Conservation (phyloP, 768 basidiomycete genomes). For the Amanita inopinata region DNA sequence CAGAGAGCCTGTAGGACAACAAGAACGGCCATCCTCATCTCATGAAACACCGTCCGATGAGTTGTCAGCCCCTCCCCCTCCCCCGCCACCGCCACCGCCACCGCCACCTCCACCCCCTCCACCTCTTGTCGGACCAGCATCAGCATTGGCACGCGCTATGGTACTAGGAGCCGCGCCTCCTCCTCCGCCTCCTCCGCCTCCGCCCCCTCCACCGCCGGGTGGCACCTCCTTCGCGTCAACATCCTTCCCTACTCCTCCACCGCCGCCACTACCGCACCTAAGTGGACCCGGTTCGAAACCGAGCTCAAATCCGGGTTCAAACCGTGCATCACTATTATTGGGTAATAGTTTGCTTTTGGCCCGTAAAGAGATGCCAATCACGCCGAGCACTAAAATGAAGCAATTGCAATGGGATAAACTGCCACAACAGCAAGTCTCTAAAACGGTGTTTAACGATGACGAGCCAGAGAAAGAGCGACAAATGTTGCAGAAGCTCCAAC, state of each 20-base stretch:
- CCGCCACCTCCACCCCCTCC: slow-evolving; percentile 27
- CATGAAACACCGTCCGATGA: slow-evolving; percentile 11
- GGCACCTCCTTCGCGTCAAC: slow-evolving; percentile 13
- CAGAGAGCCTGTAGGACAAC: slow-evolving; percentile 32
- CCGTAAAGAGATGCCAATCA: slow-evolving; percentile 80
- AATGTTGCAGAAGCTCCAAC: slow-evolving; percentile 73
- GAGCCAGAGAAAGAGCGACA: slow-evolving; percentile 60
- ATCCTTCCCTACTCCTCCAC: slow-evolving; percentile 19
- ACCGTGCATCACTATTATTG: slow-evolving; percentile 53
- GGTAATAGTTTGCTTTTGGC: slow-evolving; percentile 45
- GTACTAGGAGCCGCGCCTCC: slow-evolving; percentile 9
- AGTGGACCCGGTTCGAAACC: slow-evolving; percentile 21
- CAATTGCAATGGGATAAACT: slow-evolving; percentile 98
- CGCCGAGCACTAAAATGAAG: slow-evolving; percentile 90
- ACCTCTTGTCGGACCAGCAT: slow-evolving; percentile 25
- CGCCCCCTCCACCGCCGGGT: slow-evolving; percentile 24
- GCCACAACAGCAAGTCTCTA: slow-evolving; percentile 75
- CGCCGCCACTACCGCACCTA: slow-evolving; percentile 27
- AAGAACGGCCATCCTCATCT: neutral
- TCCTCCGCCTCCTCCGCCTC: slow-evolving; percentile 22
- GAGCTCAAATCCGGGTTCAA: slow-evolving; percentile 33
- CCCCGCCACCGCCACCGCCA: slow-evolving; percentile 17
- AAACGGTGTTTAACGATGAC: slow-evolving; percentile 81
- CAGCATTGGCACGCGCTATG: slow-evolving; percentile 16
- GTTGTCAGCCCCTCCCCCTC: slow-evolving; percentile 4